Percentiles rank a stretch among this genome's conserved stretches.
phyloP scores from a whole-genome alignment of 345 rosid genomes.

The Eucalyptus decipiens region DNA sequence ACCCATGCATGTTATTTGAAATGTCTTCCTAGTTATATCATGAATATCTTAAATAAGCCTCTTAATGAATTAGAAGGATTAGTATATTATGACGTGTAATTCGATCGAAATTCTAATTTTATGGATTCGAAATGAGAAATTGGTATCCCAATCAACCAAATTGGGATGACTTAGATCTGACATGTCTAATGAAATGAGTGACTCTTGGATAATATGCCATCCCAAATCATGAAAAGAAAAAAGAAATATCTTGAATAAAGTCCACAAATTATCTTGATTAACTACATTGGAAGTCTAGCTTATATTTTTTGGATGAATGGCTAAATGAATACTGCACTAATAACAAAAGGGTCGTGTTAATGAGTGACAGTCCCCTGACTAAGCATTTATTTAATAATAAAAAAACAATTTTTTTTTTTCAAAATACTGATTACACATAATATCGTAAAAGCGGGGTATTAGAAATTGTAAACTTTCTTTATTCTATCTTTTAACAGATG shows the following conservation, averaged over 20 bases:
- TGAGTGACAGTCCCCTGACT: neutral
- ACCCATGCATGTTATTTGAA: neutral
- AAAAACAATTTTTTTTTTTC: fast-evolving
- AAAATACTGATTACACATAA: neutral
- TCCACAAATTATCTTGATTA: neutral
- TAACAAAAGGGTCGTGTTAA: neutral
- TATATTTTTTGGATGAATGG: neutral
- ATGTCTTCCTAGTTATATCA: neutral
- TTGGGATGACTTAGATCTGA: neutral
- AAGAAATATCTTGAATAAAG: neutral
- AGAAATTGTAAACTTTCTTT: neutral
- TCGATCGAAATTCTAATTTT: fast-evolving
- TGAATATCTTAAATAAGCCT: neutral
- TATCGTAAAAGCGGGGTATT: neutral
- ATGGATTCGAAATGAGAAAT: too few species aligned
- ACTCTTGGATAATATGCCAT: neutral
- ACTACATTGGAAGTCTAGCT: neutral
- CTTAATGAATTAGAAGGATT: neutral
- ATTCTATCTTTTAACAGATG: neutral
- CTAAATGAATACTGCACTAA: neutral
- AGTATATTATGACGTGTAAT: neutral
- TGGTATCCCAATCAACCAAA: neutral
- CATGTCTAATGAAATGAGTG: neutral
- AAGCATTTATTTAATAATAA: neutral
- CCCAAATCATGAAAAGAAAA: neutral